Conservation (phyloP, 441 rosid species). For the Biscutella auriculata region DNA sequence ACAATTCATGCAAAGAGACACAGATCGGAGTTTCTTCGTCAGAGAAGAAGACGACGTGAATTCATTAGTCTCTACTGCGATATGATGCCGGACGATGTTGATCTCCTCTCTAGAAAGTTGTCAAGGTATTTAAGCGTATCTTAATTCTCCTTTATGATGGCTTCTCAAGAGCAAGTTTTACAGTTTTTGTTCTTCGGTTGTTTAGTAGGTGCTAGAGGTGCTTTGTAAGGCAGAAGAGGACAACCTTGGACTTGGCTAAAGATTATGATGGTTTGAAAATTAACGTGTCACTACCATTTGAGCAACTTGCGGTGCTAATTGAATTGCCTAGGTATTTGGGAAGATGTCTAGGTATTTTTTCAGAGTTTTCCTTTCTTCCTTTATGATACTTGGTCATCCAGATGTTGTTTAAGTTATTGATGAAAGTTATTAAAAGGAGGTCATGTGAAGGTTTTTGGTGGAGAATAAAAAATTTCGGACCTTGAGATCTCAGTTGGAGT, state of each 20-base stretch:
- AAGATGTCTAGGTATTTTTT: too few species aligned
- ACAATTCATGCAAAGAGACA: slow-evolving; percentile 65
- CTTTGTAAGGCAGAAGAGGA: slow-evolving; percentile 52
- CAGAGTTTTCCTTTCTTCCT: slow-evolving; percentile 77
- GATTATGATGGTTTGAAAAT: slow-evolving; percentile 59
- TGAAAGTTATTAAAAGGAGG: slow-evolving; percentile 52
- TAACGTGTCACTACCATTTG: slow-evolving; percentile 61
- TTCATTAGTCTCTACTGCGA: slow-evolving; percentile 33
- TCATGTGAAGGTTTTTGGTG: slow-evolving; percentile 42
- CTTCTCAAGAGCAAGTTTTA: background rate
- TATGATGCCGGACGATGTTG: slow-evolving; percentile 64
- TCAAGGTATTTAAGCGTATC: slow-evolving; percentile 35
- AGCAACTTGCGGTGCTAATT: slow-evolving; percentile 65
- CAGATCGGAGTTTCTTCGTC: slow-evolving; percentile 84
- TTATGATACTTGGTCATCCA: slow-evolving; percentile 88
- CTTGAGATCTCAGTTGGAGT: slow-evolving; percentile 62
- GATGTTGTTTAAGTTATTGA: slow-evolving; percentile 88
- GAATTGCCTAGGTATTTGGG: too few species aligned
- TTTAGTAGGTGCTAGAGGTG: slow-evolving; percentile 72
- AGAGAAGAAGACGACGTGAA: slow-evolving; percentile 55
- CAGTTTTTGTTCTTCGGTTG: background rate
- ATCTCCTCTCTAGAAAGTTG: slow-evolving; percentile 60
- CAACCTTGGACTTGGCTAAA: slow-evolving; percentile 63
- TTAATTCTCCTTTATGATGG: background rate
- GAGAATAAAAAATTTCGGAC: slow-evolving; percentile 38